These are phyloP conservation scores for Aureobasidium namibiae DNA, from an alignment of 2,329 filamentous ascomycete genomes.

Conservation along the genomic window DNA sequence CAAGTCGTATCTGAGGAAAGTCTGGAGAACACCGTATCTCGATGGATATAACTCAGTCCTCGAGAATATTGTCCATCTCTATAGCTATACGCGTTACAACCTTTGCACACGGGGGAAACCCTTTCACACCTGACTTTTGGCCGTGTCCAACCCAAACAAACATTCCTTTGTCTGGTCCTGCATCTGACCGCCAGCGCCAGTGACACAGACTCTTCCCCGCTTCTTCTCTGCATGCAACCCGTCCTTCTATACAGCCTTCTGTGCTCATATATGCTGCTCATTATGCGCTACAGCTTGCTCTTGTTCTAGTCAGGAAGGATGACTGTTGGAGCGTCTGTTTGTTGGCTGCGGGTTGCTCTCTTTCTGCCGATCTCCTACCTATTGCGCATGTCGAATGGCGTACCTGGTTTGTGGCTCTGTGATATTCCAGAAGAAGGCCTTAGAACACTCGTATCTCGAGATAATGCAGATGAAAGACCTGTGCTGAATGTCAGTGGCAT, in stretches of 20 bases:
- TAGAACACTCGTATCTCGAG: not conserved
- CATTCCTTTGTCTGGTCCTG: not conserved
- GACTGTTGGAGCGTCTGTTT: not conserved
- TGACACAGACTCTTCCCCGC: not conserved
- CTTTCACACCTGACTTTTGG: not conserved
- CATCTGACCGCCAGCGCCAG: not conserved
- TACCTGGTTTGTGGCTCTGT: too few species aligned
- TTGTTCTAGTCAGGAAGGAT: not conserved
- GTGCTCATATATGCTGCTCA: not conserved
- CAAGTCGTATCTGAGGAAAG: too few species aligned
- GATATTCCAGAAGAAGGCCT: not conserved
- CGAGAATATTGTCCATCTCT: too few species aligned
- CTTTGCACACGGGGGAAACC: too few species aligned
- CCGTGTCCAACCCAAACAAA: not conserved
- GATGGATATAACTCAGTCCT: too few species aligned
- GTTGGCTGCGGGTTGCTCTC: not conserved
- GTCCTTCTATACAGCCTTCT: constrained; percentile 5
- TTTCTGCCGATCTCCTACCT: not conserved
- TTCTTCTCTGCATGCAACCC: not conserved
- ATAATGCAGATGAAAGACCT: not conserved
- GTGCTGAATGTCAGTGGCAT: not conserved
- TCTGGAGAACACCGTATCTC: too few species aligned
- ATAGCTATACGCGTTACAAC: too few species aligned
- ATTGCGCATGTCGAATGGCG: not conserved
- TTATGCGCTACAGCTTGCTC: not conserved